Evolutionary conservation across 768 basidiomycete species (phyloP), one percentile per base, ranked within the genome.

Genomic region (Hygrophoropsis aurantiaca): DNA sequence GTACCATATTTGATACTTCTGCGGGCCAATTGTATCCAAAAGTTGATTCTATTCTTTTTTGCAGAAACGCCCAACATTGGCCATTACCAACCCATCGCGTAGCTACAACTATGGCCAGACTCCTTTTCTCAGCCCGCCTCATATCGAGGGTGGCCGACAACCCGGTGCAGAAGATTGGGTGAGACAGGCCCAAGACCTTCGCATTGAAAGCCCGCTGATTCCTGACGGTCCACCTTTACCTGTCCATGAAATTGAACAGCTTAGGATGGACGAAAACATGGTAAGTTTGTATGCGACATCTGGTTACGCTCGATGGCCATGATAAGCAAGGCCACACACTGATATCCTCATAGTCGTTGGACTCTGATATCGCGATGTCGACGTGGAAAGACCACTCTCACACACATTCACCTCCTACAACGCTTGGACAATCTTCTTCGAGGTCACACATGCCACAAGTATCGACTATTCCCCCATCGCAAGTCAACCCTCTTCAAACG

Each of bases 111-210:
- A 32, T 44, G 40, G 19, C 52, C 50, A 46, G 40, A 40, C 37
- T 39, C 44, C 39, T 41, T 32, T 26, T 10, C 40, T 18, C 19
- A 25, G 10, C 23, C 9, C 18, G 40, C 7, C 24, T 16, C 15
- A 40, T 18, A 40, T 24, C 24, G 26, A 50, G 24, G 30, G 53
- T 44, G 26, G 40, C 34, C 27, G 26, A 35, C 15, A 57, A 40
- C 41, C 47, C 30, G 47, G 56, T 47, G 40, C 57, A 26, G 46
- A 88, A 48, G 87, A 90, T 58, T 90, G 86, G 88, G 87, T 90
- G 10, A 71, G 74, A 48, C 85, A 83, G 58, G 78, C 88, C 4
- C 75, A 79, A 44, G 82, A 77, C 39, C 73, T 90, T 50, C 74
- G 77, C n/a, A 84, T 90, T 18, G 75, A 78, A 44, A 80, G 80